Evolutionary conservation across 768 basidiomycete genomes (phyloP).

Genomic region (Coprinopsis marcescibilis): DNA sequence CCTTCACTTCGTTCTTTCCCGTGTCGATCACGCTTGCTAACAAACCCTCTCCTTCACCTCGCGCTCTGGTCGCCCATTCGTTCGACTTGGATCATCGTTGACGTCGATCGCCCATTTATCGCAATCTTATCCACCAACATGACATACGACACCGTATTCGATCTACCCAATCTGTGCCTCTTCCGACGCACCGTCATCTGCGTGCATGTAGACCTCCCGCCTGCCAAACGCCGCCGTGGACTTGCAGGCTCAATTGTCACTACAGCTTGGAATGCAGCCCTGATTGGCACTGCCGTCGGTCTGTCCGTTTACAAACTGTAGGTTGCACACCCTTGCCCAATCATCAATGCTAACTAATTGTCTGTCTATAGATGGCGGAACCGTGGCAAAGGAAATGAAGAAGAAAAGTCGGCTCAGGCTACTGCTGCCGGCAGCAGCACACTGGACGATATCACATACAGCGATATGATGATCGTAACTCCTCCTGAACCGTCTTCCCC

Average conservation of each 20-base stretch:
- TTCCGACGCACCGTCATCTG: constrained; percentile 36
- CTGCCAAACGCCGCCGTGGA: constrained; percentile 74
- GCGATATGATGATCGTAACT: constrained; percentile 3
- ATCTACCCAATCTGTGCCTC: constrained; percentile 19
- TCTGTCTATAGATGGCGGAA: constrained; percentile 60
- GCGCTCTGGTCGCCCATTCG: constrained; percentile 9
- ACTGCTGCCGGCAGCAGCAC: too few species aligned
- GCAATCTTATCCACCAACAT: too few species aligned
- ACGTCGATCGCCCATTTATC: constrained; percentile 7
- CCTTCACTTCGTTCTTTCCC: constrained; percentile 3
- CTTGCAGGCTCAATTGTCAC: constrained; percentile 80
- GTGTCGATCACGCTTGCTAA: neutral
- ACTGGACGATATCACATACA: neutral
- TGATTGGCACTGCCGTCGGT: constrained; percentile 83
- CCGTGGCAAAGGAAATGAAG: constrained; percentile 51
- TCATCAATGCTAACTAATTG: constrained; percentile 6
- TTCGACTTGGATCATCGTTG: neutral
- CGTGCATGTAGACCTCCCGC: constrained; percentile 64
- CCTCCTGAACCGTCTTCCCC: constrained; percentile 37
- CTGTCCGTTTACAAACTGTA: constrained; percentile 83
- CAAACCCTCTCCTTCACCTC: constrained; percentile 4
- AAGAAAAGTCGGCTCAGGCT: neutral
- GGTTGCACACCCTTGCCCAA: constrained; percentile 25
- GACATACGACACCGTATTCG: neutral
- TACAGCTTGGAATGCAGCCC: constrained; percentile 77